Evolutionary conservation across 176 grass and related monocot species (phyloP).

Genomic region (Themeda triandra): DNA sequence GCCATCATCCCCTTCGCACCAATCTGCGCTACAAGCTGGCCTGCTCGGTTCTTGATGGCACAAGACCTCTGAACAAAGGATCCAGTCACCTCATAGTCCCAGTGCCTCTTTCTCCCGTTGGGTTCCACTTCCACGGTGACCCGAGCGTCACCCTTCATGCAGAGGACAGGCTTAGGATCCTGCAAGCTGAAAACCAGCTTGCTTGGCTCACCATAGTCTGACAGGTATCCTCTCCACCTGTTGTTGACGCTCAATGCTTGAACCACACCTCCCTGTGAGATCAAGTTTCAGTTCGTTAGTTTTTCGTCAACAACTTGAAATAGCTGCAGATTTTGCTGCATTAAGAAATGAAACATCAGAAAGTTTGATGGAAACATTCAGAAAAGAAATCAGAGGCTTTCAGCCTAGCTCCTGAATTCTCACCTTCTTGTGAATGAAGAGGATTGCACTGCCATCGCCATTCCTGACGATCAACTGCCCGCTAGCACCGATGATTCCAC

Average conservation of each 20-base stretch:
- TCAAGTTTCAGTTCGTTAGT: background rate
- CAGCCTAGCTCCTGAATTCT: background rate
- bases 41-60: conserved; percentile 59
- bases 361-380: background rate
- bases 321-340: background rate
- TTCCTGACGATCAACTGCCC: conserved; percentile 72
- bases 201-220: conserved; percentile 55
- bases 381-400: background rate
- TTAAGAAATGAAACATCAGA: background rate
- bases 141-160: conserved; percentile 45
- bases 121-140: conserved; percentile 58
- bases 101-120: conserved; percentile 48
- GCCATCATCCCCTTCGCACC: conserved; percentile 66
- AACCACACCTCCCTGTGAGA: conserved; percentile 54
- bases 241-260: conserved; percentile 73
- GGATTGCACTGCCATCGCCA: conserved; percentile 56
- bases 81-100: conserved; percentile 77
- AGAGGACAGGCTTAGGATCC: conserved; percentile 58
- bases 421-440: conserved; percentile 81
- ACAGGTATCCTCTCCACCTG: conserved; percentile 64
- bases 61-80: conserved; percentile 72
- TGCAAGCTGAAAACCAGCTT: conserved; percentile 72
- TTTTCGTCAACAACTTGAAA: background rate
- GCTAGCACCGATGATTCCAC: conserved; percentile 57
- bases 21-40: conserved; percentile 71